Percentiles rank a stretch among this genome's conserved stretches.
Evolutionary conservation across 495 filamentous ascomycete genomes (phyloP).

Genomic region (Hypoxylon fragiforme): DNA sequence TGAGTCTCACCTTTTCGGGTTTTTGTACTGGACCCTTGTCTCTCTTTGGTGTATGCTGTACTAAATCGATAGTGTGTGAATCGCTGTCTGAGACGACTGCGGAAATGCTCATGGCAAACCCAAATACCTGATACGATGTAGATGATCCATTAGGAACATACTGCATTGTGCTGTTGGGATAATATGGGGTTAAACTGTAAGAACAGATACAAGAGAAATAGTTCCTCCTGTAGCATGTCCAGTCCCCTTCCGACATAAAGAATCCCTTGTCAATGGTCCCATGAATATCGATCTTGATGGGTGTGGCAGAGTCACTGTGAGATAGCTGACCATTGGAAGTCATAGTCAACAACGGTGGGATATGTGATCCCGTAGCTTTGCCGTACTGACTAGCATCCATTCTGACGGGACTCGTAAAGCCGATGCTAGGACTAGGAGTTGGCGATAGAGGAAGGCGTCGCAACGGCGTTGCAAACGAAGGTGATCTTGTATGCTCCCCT

Average conservation of each 20-base stretch:
- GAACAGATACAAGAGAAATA: constrained; percentile 90
- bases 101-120: constrained; percentile 85
- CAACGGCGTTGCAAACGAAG: constrained; percentile 46
- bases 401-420: constrained; percentile 49
- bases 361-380: constrained; percentile 45
- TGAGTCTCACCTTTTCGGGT: constrained; percentile 71
- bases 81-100: constrained; percentile 79
- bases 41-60: constrained; percentile 93
- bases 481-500: constrained; percentile 54
- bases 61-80: constrained; percentile 80
- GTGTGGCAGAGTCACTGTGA: constrained; percentile 53
- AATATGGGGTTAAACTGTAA: constrained; percentile 63
- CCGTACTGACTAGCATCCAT: constrained; percentile 51
- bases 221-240: constrained; percentile 95
- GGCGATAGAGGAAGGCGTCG: constrained; percentile 58
- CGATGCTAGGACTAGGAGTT: constrained; percentile 47
- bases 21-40: constrained; percentile 86
- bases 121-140: constrained; percentile 55
- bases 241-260: constrained; percentile 81
- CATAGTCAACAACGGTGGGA: constrained; percentile 65
- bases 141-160: constrained; percentile 42
- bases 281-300: constrained; percentile 73
- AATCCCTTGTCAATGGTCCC: constrained; percentile 93
- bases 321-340: constrained; percentile 60
- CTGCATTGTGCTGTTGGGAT: constrained; percentile 43